Base-by-base conservation (phyloP, 2,329 filamentous ascomycete species). In the Talaromyces piceae region DNA sequence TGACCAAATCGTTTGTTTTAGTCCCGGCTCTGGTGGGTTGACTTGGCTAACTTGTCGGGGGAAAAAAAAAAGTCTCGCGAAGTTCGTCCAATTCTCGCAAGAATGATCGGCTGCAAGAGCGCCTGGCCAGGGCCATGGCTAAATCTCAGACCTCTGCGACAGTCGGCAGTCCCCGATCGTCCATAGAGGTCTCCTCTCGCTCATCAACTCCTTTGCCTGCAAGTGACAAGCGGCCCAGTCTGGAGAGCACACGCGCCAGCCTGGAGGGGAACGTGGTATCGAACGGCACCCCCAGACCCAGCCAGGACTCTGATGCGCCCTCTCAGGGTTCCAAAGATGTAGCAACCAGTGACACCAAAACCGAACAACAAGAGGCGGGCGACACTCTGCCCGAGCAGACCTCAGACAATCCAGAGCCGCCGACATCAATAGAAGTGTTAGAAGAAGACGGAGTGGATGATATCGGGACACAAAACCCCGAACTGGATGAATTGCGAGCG, bases 101-200 rank as follows among this genome's bases (percentile, higher is more conserved):
- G 54, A 93, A 89, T 69, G 90, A 94, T 60, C 82, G 90, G 48
- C 75, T 98, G 41, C 91, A 96, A 65, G 91, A 95, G 66, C 81
- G 90, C 55, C 77, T 98, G 54, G 91, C 91, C 26, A 88, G 88
- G 63, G 93, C 91, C 26, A 82, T 96, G 61, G 88, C 85, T 3
- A 85, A 85, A 53, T 88, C 86, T 63, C 80, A 77, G 52, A 71
- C 75, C n/a, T 66, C 73, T 2, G 65, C 69, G 33, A 75, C 73
- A 49, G 63, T 73, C 26, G 69, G 20, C 73, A 69, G 50, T 68
- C 72, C 56, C 68, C 77, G 23, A 30, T 73, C 75, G 6, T 77
- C 76, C 44, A 75, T 49, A 33, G 51, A 73, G 27, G 59, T 73
- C 20, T 68, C 75, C 4, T 79, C 78, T n/a, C 69, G 78, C 47